Conservation (phyloP, 345 rosid species). For the Leavenworthia alabamica region DNA sequence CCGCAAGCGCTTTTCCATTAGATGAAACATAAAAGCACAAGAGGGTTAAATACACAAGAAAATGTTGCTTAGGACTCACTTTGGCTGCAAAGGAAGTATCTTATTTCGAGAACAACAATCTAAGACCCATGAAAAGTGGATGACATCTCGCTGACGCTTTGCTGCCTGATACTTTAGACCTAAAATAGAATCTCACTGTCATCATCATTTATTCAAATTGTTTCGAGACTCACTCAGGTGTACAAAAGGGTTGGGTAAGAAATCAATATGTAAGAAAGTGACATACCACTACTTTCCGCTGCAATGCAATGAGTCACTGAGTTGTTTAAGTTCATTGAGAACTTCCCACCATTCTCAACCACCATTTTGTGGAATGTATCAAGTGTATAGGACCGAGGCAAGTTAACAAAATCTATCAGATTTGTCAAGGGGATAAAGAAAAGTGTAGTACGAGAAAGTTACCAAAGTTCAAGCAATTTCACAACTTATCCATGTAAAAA, state of each 20-base stretch:
- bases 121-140: conserved; percentile 80
- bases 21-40: not conserved
- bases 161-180: conserved; percentile 90
- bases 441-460: not conserved
- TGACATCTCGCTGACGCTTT: conserved; percentile 68
- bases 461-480: not conserved
- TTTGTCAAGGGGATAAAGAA: conserved; percentile 40
- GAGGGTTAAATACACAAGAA: not conserved
- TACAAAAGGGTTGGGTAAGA: not conserved
- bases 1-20: not conserved
- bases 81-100: conserved; percentile 79
- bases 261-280: conserved; percentile 21
- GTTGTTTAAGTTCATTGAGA: conserved; percentile 88
- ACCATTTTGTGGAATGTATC: conserved; percentile 82
- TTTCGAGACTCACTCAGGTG: not conserved
- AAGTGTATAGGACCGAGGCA: conserved; percentile 51
- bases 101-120: conserved; percentile 75
- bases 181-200: conserved; percentile 29
- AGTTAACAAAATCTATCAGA: conserved; percentile 65
- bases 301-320: conserved; percentile 90
- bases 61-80: conserved; percentile 41
- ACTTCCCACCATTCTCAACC: conserved; percentile 84
- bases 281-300: conserved; percentile 80
- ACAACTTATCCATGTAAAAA: conserved; percentile 1
- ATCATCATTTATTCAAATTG: not conserved